Evolutionary conservation across 805 yeast genomes (phyloP), one percentile per base, ranked within the genome.

Genomic region (Ogataea parapolymorpha): DNA sequence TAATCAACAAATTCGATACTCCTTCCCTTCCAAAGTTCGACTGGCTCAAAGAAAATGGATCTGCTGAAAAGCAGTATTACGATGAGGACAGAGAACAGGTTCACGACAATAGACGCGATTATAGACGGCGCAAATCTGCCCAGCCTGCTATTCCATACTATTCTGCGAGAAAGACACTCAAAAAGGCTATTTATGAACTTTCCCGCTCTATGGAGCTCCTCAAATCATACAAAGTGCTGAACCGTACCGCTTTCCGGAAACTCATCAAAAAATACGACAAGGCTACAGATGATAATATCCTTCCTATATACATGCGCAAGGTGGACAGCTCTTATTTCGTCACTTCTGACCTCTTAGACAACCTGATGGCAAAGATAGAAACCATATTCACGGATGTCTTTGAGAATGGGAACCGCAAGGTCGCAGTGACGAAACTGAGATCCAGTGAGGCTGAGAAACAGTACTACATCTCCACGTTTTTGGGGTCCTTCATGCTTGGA

Each of bases 181-280:
- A 83, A 51, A 67, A 70, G 23, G 95, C 95, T 0, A 59, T 82
- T 20, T 63, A 77, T 42, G 95, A 87, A 55, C 82, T 75, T 50
- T 88, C 87, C 59, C 71, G 91, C 43, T 76, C 85, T 7, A 66
- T 88, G 46, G 85, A 85, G 44, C 70, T 86, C 26, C 63, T 85
- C 36, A 77, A 77, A 48, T 82, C 86, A 0, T 93, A 80, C 60
- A 72, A 86, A 49, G 69, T 81, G 35, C 62, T 90, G 51, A 93
- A 93, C 62, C 72, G 89, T 23, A 89, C 95, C 0, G 99, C 95
- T 0, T 79, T 90, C 54, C 75, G 96, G 38, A 93, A 93, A 55
- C 80, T 93, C 54, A 71, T 88, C 44, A 93, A 93, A 58, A 93
- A 93, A 61, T 90, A 79, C 58, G 99, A 93, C 63, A 93, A 93